Evolutionary conservation across 2,329 filamentous ascomycete genomes (phyloP).

Genomic region (Aspergillus candidus): DNA sequence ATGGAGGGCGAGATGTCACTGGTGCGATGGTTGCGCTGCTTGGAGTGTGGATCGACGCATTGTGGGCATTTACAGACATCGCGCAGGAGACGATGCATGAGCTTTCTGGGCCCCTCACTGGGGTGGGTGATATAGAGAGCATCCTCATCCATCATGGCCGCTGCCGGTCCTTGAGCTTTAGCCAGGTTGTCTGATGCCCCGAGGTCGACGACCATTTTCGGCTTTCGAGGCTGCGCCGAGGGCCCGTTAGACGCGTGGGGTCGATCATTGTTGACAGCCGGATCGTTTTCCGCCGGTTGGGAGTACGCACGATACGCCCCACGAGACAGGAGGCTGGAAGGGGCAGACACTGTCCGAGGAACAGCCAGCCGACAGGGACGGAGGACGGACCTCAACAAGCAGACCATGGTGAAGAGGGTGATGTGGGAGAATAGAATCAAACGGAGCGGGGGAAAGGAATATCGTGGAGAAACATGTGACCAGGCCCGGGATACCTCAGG

Average conservation of each 20-base stretch:
- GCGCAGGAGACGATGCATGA: constrained; percentile 37
- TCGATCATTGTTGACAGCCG: too few relatives aligned
- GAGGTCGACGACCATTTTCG: too few relatives aligned
- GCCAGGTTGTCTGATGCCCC: too few relatives aligned
- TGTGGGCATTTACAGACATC: constrained; percentile 50
- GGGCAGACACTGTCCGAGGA: background rate
- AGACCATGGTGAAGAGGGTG: constrained; percentile 5
- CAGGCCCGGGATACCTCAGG: too few relatives aligned
- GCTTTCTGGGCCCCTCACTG: background rate
- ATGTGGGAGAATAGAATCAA: background rate
- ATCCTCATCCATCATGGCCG: background rate
- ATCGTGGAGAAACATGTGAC: too few relatives aligned
- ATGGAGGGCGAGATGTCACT: constrained; percentile 55
- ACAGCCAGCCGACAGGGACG: constrained; percentile 5
- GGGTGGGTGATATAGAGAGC: background rate
- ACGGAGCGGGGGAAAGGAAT: too few relatives aligned
- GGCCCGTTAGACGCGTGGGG: too few relatives aligned
- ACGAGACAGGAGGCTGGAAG: too few relatives aligned
- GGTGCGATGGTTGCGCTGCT: constrained; percentile 59
- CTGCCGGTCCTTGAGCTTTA: too few relatives aligned
- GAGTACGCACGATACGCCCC: too few relatives aligned
- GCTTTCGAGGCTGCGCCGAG: too few relatives aligned
- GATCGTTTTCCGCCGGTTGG: too few relatives aligned
- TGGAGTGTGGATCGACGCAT: constrained; percentile 54
- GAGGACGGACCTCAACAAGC: constrained; percentile 7